Evolutionary conservation across 208 protist species (phyloP), one percentile per base, ranked within the genome.

Genomic region (Acanthamoeba healyi): DNA sequence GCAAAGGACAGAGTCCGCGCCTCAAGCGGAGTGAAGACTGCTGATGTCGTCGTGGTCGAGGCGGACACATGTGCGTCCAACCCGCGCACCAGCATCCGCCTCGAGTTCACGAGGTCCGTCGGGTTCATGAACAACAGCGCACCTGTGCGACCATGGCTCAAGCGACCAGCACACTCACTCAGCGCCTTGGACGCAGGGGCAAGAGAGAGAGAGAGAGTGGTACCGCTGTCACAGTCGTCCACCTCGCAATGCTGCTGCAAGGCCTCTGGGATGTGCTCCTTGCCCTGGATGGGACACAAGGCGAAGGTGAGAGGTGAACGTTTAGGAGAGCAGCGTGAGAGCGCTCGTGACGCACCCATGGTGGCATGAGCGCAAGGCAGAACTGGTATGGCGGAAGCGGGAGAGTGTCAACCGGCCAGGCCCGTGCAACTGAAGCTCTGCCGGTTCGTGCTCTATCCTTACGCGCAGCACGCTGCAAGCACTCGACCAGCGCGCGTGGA

Each of bases 51-150:
- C 24, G 32, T 38, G 7, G 24, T 26, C 36, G 70, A 12, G 22
- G 38, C n/a, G 36, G n/a, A 15, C 5, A 26, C 38, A 38, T 81
- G 40, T 24, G 6, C 77, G n/a, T 32, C 24, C 24, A 87, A 24
- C 29, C 32, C 34, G 22, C 24, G 44, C 29, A 87, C 77, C 6
- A 87, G 26, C 34, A 61, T 7, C n/a, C 22, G 77, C 29, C 77
- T 6, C 2, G 77, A 19, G 15, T 54, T n/a, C 10, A 87, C 77
- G 14, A 87, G 46, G 44, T 87, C 77, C 10, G 26, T 44, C 14
- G 77, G 77, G 29, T 87, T 58, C 77, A 87, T 87, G 77, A 87
- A 87, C 77, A 87, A 34, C n/a, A n/a, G n/a, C 34, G n/a, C 38
- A 14, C 72, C 72, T 81, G 72, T n/a, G n/a, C n/a, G n/a, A n/a